Base-by-base conservation (phyloP, 805 yeast genomes). In the Clavispora santaluciae region DNA sequence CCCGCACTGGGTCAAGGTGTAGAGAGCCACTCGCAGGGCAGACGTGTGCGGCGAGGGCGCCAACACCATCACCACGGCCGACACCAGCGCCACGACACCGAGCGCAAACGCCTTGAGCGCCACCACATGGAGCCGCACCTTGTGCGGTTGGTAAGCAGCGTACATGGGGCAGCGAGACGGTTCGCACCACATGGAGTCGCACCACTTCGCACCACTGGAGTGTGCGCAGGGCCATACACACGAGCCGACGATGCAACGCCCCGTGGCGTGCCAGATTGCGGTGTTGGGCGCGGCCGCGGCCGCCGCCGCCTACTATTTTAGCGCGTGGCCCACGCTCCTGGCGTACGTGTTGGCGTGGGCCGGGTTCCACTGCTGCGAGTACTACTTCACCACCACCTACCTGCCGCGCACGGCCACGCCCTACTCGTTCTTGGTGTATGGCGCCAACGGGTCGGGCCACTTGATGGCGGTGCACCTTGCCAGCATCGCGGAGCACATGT, bases 341-440 rank as follows among this genome's bases (percentile, higher is more conserved):
- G 34, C 36, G 10, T 61, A 62, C 41, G 36, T 49, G n/a, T 22
- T 55, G 6, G 40, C 50, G 10, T 41, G 63, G 44, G 50, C 52
- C 7, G 28, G 35, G 4, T 57, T 57, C 44, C 60, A 59, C 44
- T 9, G 51, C 18, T 40, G 41, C 18, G 73, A 68, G 47, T 67
- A 65, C 48, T 17, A 42, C 10, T 40, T 51, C 36, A 61, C 64
- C 11, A 39, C 40, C 23, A 20, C 34, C 36, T 66, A 55, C 41
- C 68, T 58, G 51, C 52, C 59, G 3, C 39, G 48, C 5, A 55
- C 54, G 12, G 56, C 53, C 8, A 46, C 53, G 9, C 45, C 60
- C 6, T 44, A 49, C 30, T 62, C 60, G 56, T 68, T 67, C 35
- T 42, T 68, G 33, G 50, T 68, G 6, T 63, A 57, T 40, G 66